phyloP scores from a whole-genome alignment of 2,329 filamentous ascomycete genomes.

The Trichothecium roseum region DNA sequence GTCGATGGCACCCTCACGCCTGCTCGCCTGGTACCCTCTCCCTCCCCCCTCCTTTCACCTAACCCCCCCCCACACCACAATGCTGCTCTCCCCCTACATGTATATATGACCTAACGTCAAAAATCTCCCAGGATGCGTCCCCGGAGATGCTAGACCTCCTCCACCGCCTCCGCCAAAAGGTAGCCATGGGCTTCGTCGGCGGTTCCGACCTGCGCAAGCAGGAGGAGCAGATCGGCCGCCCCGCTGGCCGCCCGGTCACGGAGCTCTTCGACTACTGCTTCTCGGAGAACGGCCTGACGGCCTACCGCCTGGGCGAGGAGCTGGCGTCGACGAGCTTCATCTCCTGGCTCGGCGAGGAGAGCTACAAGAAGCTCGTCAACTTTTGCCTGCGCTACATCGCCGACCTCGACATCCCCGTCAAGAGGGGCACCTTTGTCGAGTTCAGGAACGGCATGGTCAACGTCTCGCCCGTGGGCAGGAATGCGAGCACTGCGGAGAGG shows the following conservation, averaged over 20 bases:
- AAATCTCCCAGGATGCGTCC: constrained; percentile 49
- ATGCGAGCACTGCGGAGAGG: constrained; percentile 71
- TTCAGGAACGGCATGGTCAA: constrained; percentile 92
- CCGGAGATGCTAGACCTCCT: constrained; percentile 80
- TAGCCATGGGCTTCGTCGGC: constrained; percentile 85
- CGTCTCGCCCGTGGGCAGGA: constrained; percentile 73
- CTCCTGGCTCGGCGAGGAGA: constrained; percentile 73
- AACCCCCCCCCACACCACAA: not conserved
- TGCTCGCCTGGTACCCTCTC: constrained; percentile 57
- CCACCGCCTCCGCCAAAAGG: constrained; percentile 70
- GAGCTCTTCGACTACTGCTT: constrained; percentile 96
- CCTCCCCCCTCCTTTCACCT: not conserved
- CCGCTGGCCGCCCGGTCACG: constrained; percentile 56
- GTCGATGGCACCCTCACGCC: constrained; percentile 88
- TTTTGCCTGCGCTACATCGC: constrained; percentile 76
- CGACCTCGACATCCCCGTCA: constrained; percentile 73
- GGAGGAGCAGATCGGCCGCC: constrained; percentile 80
- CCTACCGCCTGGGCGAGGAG: constrained; percentile 69
- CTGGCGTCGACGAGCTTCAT: constrained; percentile 82
- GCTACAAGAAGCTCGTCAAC: constrained; percentile 67
- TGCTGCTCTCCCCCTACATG: constrained; percentile 2
- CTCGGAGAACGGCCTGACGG: constrained; percentile 90
- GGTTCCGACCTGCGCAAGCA: constrained; percentile 89
- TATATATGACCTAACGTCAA: too few relatives aligned
- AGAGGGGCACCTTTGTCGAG: constrained; percentile 77